Evolutionary conservation across 139 green algal genomes (phyloP).

Genomic region (Monoraphidium neglectum): DNA sequence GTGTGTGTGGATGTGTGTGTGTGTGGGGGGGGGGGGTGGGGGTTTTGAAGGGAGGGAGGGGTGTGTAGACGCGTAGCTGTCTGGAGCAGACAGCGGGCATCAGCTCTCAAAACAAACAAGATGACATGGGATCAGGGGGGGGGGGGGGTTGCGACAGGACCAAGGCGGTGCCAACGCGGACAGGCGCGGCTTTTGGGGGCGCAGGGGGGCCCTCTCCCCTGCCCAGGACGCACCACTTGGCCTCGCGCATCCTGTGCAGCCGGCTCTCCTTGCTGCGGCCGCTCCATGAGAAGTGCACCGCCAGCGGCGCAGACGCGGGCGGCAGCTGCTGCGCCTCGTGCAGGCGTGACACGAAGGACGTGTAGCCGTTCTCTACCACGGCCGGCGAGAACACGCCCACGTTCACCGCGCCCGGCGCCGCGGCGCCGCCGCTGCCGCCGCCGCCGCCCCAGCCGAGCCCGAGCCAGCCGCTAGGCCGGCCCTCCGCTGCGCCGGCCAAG

Average conservation of each 20-base stretch:
- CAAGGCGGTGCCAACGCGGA: background rate
- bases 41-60: no score
- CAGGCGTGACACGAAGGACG: conserved; percentile 7
- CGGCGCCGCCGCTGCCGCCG: no score
- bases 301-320: conserved; percentile 3
- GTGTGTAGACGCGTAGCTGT: no score
- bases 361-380: conserved; percentile 24
- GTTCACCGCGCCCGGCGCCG: background rate
- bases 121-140: background rate
- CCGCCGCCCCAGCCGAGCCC: background rate
- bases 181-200: background rate
- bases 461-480: background rate
- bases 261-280: conserved; percentile 20
- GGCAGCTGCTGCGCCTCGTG: background rate
- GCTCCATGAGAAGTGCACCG: conserved; percentile 8
- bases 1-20: no score
- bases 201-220: background rate
- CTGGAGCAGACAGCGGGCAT: background rate
- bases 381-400: conserved; percentile 21
- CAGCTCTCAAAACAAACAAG: background rate
- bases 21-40: no score
- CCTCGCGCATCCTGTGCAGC: conserved; percentile 29
- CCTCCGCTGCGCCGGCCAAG: background rate
- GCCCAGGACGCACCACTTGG: conserved; percentile 12
- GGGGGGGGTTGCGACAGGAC: background rate